Conservation (phyloP, 805 yeast species). For the Starmerella apicola region DNA sequence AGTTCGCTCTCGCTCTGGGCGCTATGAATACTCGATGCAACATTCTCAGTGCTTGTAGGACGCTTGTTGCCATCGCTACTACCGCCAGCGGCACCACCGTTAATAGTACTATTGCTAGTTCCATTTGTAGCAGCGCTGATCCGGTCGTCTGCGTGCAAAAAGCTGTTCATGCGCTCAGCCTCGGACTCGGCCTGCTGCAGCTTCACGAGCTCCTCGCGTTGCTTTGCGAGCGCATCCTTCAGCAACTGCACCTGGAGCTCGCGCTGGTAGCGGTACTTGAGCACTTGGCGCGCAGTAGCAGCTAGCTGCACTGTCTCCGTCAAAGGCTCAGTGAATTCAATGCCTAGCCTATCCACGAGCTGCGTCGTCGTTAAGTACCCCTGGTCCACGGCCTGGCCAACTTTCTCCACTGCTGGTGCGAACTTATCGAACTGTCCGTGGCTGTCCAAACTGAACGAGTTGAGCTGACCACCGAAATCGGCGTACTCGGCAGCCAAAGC, state of each 20-base stretch:
- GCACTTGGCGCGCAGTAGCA: conserved; percentile 42
- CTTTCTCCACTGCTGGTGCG: conserved; percentile 56
- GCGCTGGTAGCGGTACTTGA: conserved; percentile 49
- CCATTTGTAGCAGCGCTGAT: conserved; percentile 16
- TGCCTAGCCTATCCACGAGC: conserved; percentile 41
- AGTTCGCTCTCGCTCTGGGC: not conserved
- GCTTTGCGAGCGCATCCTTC: conserved; percentile 29
- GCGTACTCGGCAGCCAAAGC: conserved; percentile 55
- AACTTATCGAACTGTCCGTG: conserved; percentile 22
- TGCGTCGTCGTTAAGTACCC: conserved; percentile 39
- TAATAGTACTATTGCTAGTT: not conserved
- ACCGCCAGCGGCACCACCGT: not conserved
- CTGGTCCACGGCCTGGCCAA: conserved; percentile 78
- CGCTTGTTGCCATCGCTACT: not conserved
- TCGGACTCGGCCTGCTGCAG: conserved; percentile 36
- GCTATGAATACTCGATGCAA: not conserved
- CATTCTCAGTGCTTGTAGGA: not conserved
- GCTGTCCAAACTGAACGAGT: conserved; percentile 46
- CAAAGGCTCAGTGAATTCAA: conserved; percentile 53
- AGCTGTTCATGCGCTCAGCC: conserved; percentile 32
- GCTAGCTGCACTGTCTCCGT: conserved; percentile 62
- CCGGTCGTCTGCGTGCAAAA: conserved; percentile 24
- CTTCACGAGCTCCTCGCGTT: conserved; percentile 26
- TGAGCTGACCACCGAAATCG: conserved; percentile 62
- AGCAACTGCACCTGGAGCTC: conserved; percentile 40